These are phyloP conservation scores for Fusarium ramigenum DNA, from an alignment of 2,329 filamentous ascomycete species.

Conservation along the genomic window DNA sequence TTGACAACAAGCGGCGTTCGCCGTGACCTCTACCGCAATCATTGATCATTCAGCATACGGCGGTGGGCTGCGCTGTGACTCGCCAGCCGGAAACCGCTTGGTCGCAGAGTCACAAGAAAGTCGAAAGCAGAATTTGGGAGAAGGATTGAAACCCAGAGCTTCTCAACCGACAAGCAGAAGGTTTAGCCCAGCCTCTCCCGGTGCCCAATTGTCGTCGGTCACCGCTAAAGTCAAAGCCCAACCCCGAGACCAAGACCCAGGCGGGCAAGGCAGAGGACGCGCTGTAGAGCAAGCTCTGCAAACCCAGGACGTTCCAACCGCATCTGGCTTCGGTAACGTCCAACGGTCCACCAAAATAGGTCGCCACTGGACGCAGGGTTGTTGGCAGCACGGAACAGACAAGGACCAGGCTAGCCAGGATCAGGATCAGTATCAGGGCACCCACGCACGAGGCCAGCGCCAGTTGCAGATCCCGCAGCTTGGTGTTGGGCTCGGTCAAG, in stretches of 20 bases:
- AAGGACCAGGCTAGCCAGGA: conserved; percentile 30
- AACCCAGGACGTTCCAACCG: conserved; percentile 33
- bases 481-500: conserved; percentile 41
- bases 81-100: conserved; percentile 33
- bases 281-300: conserved; percentile 24
- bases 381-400: conserved; percentile 27
- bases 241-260: conserved; percentile 18
- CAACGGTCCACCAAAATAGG: conserved; percentile 42
- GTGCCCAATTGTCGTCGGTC: conserved; percentile 37
- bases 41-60: conserved; percentile 25
- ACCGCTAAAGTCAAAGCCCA: conserved; percentile 38
- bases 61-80: conserved; percentile 34
- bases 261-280: conserved; percentile 23
- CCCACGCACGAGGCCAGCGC: conserved; percentile 38
- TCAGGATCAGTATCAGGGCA: conserved; percentile 38
- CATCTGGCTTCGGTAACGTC: conserved; percentile 34
- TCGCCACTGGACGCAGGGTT: conserved; percentile 33
- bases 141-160: neutral
- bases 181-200: conserved; percentile 17
- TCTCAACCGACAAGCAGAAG: conserved; percentile 4
- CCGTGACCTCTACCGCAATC: conserved; percentile 22
- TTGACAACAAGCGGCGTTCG: conserved; percentile 22
- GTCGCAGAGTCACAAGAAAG: conserved; percentile 29
- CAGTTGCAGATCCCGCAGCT: conserved; percentile 40
- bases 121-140: neutral